These are phyloP conservation scores for Skeletonema marinoi DNA, from an alignment of 108 stramenopile species.

Conservation along the genomic window DNA sequence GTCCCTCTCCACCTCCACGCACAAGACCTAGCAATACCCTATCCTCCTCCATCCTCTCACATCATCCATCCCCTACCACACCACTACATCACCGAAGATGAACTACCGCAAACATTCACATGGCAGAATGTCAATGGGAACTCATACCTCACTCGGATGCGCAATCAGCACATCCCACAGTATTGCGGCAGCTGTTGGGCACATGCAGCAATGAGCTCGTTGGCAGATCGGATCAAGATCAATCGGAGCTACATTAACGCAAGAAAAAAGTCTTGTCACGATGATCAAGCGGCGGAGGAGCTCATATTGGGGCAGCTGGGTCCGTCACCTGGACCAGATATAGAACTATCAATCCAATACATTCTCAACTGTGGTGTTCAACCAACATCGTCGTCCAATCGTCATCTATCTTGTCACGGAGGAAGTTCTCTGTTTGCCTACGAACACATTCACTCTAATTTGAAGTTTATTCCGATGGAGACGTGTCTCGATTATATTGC, in stretches of 20 bases:
- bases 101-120: conserved; percentile 78
- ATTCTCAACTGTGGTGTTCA: conserved; percentile 53
- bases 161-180: conserved; percentile 88
- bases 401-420: conserved; percentile 62
- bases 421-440: conserved; percentile 66
- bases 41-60: conserved; percentile 12
- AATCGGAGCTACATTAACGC: conserved; percentile 41
- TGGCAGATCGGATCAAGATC: conserved; percentile 86
- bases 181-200: conserved; percentile 78
- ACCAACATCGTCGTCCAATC: background rate
- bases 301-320: conserved; percentile 24
- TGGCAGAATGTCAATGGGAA: conserved; percentile 73
- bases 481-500: conserved; percentile 87
- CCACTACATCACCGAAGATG: conserved; percentile 57
- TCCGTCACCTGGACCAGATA: conserved; percentile 42
- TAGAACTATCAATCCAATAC: conserved; percentile 49
- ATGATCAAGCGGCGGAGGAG: background rate
- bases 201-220: conserved; percentile 67
- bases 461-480: conserved; percentile 71
- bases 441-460: conserved; percentile 58
- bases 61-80: conserved; percentile 66
- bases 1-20: background rate
- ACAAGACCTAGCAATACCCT: conserved; percentile 26
- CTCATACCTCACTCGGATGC: conserved; percentile 55
- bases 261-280: background rate